Base-by-base conservation (phyloP, 352 stramenopile genomes). In the Globisporangium radiosum region DNA sequence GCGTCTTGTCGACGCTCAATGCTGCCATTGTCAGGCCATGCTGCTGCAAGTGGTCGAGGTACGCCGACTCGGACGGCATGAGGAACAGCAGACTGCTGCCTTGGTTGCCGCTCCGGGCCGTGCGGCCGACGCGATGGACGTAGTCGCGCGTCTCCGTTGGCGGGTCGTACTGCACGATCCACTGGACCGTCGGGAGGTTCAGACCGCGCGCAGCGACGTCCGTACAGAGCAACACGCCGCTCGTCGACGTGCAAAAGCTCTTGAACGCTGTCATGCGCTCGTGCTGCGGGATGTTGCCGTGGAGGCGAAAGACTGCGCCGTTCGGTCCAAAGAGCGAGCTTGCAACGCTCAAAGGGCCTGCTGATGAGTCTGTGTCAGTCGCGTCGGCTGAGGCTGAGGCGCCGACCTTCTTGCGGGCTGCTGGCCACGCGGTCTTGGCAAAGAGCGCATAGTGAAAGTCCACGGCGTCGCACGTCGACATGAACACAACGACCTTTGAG, bases 121-220 rank as follows among this genome's bases (percentile, higher is more conserved):
- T 99, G 69, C 97, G 95, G 44, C 98, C 98, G 65, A 99, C 98
- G 63, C 98, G 87, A 80, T 99, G 98, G 10, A 99, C 96, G 73
- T 99, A 99, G 73, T 98, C 93, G 54, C 98, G 96, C 44, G 98
- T 98, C 78, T 99, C 98, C 40, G 90, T 98, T 13, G 97, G 96
- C 42, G 98, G 89, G 72, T 99, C 97, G 75, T 98, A 99, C 67
- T 99, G 98, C 47, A 99, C 92, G 75, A 96, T 92, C 81, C 91
- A 93, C 50, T 95, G 95, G 15, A 99, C 95, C 42, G 98, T 94
- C 25, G 87, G 89, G 74, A 99, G 95, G 75, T 99, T 98, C 14
- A 99, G 78, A 52, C 98, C 98, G 66, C 97, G 87, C 13, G 97
- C 91, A 7, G 97, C 97, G 13, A 99, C 96, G 81, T 99, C 97